Base-by-base conservation (phyloP, 2,329 filamentous ascomycete species). In the Anisogramma anomala region DNA sequence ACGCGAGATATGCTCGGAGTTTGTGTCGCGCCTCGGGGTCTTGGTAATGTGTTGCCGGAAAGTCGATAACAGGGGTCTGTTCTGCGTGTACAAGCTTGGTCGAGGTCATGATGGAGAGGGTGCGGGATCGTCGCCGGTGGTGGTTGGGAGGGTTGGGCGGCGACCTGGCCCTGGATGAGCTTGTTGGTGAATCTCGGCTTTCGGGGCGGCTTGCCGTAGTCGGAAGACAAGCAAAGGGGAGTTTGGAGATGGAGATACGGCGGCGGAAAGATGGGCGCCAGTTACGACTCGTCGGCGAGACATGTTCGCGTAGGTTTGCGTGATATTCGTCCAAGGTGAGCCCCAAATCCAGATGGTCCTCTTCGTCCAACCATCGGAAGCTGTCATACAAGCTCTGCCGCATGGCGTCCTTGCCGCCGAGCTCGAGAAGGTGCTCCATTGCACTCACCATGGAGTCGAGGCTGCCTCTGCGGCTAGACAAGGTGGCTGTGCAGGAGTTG, bases 11-110 rank as follows among this genome's bases (percentile, higher is more conserved):
- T 6, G 85, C 78, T 10, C 87, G 79, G 15, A 96, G 67, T 61
- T 93, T 94, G 52, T 85, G 70, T 25, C 89, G 77, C 28, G 88
- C 85, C 56, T 94, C 84, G 0, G 87, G 86, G 52, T 95, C 87
- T 57, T 86, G 84, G 55, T 94, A 95, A 61, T 94, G 83, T 27
- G 84, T 76, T 3, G 85, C 83, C 25, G 73, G 69, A 4, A 80
- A 72, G 52, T 93, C 85, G 43, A 84, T 74, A 15, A 68, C 69
- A 1, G 68, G 62, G 10, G 67, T 55, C 1, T 66, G 69, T 2
- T 64, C 64, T 20, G 67, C 59, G 1, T 57, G 51, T n/a, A 51
- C 45, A 42, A 72, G 67, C 51, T 60, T 68, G 25, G 69, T 62
- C 3, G 65, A 33, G 36, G 25, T 64, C 30, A 77, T 74, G 43